Evolutionary conservation across 2,329 filamentous ascomycete species (phyloP), one percentile per base, ranked within the genome.

Genomic region (Clonostachys rhizophaga): DNA sequence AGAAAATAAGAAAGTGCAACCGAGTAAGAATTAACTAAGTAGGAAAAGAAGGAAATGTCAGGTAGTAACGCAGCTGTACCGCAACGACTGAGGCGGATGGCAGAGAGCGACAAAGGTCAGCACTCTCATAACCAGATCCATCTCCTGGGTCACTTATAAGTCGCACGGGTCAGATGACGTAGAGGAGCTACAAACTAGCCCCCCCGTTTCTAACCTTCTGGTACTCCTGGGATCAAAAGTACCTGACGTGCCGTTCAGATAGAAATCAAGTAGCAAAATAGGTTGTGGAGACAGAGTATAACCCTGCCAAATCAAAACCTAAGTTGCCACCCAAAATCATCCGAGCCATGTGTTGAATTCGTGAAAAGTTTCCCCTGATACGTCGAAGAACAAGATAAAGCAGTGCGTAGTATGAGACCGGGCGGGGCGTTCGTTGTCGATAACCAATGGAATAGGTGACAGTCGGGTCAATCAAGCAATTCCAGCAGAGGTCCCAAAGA

Each of bases 311-410:
- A 12, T 17, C 30, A 43, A 41, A 18, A 20, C 24, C 17, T 35
- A 34, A 30, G 36, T 47, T 42, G 51, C 49, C 51, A 48, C 55
- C 49, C 52, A 54, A 53, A 57, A 52, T 50, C 52, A 60, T 62
- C 67, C 64, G 64, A 71, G 68, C 66, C 67, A 70, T 63, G 55
- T 53, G 52, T 62, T 50, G 24, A 64, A 62, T 56, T 63, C 58
- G 58, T 63, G 47, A 64, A 59, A 39, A 34, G 45, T 43, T 40
- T 55, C 53, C 52, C 55, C 57, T 61, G 53, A 63, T 59, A 55
- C 57, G 63, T 68, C 64, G 63, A 68, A 71, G 65, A 70, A 67
- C 66, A 56, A 69, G 64, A 68, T 66, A 67, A 59, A 67, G 60
- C 61, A 63, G 59, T 62, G 64, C 57, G 59, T 59, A 65, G 58